Conservation (phyloP, 1,284 basidiomycete genomes). For the Stereum hirsutum region DNA sequence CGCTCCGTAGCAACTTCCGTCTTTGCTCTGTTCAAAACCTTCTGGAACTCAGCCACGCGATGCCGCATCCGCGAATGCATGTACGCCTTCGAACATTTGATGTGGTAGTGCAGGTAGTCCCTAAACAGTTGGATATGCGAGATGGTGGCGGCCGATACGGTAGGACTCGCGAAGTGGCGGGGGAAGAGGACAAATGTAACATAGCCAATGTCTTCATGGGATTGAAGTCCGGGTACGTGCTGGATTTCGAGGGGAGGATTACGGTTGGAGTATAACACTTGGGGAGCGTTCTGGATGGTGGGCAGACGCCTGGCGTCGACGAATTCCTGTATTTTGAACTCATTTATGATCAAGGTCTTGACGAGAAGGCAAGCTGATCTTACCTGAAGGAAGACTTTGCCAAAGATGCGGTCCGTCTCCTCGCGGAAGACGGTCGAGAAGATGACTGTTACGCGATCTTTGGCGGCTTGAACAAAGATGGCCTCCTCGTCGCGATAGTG, state of each 20-base stretch:
- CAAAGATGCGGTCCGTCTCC: conserved; percentile 95
- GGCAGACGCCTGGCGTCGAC: conserved; percentile 94
- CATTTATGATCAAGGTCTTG: not conserved
- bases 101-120: conserved; percentile 98
- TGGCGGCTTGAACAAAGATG: conserved; percentile 89
- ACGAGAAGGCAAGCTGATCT: conserved; percentile 13
- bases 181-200: conserved; percentile 99
- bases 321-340: conserved; percentile 68
- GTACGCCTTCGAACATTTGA: conserved; percentile 99
- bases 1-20: conserved; percentile 83
- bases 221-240: conserved; percentile 72
- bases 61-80: conserved; percentile 98
- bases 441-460: conserved; percentile 95
- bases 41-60: conserved; percentile 95
- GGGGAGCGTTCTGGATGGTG: conserved; percentile 93
- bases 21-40: conserved; percentile 97
- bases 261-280: conserved; percentile 94
- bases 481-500: conserved; percentile 97
- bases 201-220: conserved; percentile 91
- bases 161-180: conserved; percentile 80
- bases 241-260: conserved; percentile 96
- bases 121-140: conserved; percentile 97
- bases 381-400: conserved; percentile 95
- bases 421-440: conserved; percentile 97
- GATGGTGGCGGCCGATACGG: conserved; percentile 78